Evolutionary conservation across 257 asterid genomes (phyloP), one percentile per base, ranked within the genome.

Genomic region (Plantago ovata): DNA sequence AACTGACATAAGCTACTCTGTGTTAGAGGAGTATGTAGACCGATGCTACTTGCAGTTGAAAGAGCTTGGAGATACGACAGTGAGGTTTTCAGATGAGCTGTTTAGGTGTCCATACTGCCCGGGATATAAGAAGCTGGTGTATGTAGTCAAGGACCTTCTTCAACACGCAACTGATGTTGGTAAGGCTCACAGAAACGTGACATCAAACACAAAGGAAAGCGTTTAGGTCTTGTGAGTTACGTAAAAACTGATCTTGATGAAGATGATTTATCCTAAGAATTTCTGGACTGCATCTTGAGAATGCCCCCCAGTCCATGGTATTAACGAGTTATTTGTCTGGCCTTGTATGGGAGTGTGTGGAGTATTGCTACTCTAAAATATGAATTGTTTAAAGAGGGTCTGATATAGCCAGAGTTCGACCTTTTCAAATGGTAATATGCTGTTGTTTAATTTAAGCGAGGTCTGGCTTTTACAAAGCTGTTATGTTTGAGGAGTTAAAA

Each of bases 91-190:
- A 0, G 71, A 55, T 6, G 63, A 28, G 11, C 11, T 72, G 61
- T 69, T 32, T 63, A 64, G 81, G 72, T 82, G 89, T 72, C 89
- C 89, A 0, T 82, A 68, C 70, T 82, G 89, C 74, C 83, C 85
- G 3, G 83, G 85, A 42, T 76, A 76, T 43, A 82, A 82, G 81
- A 76, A 76, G 76, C 55, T 71, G 7, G 77, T 70, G 56, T 79
- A 79, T 41, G 58, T 14, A 13, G 63, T 52, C 7, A 72, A 82
- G 62, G 89, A 82, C 73, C 76, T 82, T 51, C 68, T 76, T 24
- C 89, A 62, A 42, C 89, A 82, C 13, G 83, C 82, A 64, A 53
- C 72, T 40, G 85, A 79, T 38, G 76, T 82, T 21, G 69, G 76
- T 47, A 73, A 69, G 72, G 77, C 61, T 73, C 81, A 12, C 71